phyloP scores from a whole-genome alignment of 2,329 filamentous ascomycete genomes.

The Colletotrichum salicis region DNA sequence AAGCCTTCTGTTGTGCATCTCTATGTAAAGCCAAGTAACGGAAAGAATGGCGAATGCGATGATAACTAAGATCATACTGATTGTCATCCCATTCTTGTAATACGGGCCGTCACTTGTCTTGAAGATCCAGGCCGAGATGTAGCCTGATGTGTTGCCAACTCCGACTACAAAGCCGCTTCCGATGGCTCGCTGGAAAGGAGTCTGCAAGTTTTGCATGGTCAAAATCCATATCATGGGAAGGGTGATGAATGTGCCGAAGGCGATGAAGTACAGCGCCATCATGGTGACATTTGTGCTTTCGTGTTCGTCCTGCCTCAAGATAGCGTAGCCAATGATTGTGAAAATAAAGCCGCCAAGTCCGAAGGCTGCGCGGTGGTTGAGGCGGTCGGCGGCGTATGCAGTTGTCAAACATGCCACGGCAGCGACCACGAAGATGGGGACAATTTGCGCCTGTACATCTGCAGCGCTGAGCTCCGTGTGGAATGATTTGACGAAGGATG shows the following conservation, averaged over 20 bases:
- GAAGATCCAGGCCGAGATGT: slow-evolving; percentile 38
- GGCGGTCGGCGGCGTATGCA: slow-evolving; percentile 29
- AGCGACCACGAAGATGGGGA: slow-evolving; percentile 37
- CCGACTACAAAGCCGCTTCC: slow-evolving; percentile 50
- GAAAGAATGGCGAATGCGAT: slow-evolving; percentile 18
- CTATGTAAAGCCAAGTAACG: slow-evolving; percentile 29
- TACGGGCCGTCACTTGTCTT: slow-evolving; percentile 35
- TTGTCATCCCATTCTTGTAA: slow-evolving; percentile 35
- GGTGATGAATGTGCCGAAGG: slow-evolving; percentile 33
- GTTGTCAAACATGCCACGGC: slow-evolving; percentile 29
- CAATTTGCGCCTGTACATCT: slow-evolving; percentile 34
- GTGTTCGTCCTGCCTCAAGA: slow-evolving; percentile 1
- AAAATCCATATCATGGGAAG: slow-evolving; percentile 37
- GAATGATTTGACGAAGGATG: slow-evolving; percentile 36
- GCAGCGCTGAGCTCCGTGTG: slow-evolving; percentile 27
- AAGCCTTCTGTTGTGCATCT: slow-evolving; percentile 20
- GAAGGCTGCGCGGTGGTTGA: slow-evolving; percentile 36
- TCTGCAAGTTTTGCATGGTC: slow-evolving; percentile 34
- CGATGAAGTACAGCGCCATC: slow-evolving; percentile 37
- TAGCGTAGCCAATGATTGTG: slow-evolving; percentile 33
- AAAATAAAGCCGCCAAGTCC: slow-evolving; percentile 31
- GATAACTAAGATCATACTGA: slow-evolving; percentile 26
- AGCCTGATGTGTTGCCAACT: slow-evolving; percentile 47
- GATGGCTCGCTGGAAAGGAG: slow-evolving; percentile 38
- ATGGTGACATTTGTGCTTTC: slow-evolving; percentile 26